These are phyloP conservation scores for Lecanicillium sp. DNA, from an alignment of 2,329 filamentous ascomycete species.

Conservation along the genomic window DNA sequence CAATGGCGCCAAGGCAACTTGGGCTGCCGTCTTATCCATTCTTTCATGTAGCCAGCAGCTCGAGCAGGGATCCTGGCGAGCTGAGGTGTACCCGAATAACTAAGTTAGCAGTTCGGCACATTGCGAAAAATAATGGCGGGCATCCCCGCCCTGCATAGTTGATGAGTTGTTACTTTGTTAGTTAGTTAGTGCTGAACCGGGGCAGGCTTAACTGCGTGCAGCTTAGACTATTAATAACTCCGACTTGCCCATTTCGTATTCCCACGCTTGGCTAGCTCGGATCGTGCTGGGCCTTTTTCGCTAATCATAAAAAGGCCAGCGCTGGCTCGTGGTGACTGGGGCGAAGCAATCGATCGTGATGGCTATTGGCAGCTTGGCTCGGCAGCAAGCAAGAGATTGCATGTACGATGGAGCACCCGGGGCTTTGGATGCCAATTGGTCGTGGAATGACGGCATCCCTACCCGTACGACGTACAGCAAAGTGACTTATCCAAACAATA, in stretches of 20 bases:
- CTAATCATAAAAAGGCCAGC: constrained; percentile 9
- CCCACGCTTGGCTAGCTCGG: constrained; percentile 8
- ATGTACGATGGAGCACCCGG: no score
- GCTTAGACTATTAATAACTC: constrained; percentile 3
- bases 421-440: no score
- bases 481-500: background rate
- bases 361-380: no score
- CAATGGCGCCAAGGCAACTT: no score
- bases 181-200: no score
- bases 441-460: background rate
- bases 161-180: background rate
- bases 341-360: no score
- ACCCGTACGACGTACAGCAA: background rate
- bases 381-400: no score
- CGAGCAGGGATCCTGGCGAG: background rate
- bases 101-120: background rate
- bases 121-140: no score
- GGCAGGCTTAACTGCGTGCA: background rate
- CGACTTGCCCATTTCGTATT: background rate
- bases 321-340: no score
- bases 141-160: background rate
- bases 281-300: constrained; percentile 6
- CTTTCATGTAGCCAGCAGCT: no score
- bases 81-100: background rate
- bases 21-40: no score